Percentiles rank a stretch among this genome's conserved stretches.
Conservation (phyloP, 768 basidiomycete genomes). For the Punctularia strigosozonata region DNA sequence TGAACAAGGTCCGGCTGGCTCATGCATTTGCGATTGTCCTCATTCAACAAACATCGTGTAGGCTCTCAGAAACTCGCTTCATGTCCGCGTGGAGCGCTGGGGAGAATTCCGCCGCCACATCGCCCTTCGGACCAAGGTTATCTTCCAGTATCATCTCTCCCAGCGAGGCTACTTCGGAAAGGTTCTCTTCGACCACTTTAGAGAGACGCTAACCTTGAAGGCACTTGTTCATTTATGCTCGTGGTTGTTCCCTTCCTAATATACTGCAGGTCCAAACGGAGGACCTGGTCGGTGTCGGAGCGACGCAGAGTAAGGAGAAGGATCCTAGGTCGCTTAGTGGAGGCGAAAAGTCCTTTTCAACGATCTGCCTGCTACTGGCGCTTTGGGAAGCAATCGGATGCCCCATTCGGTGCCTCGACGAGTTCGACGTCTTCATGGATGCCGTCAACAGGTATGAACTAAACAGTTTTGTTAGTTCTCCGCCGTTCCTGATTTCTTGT, state of each 20-base stretch:
- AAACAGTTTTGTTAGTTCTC: too few species aligned
- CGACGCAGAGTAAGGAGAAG: conserved; percentile 64
- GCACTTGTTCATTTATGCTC: conserved; percentile 17
- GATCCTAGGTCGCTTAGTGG: conserved; percentile 82
- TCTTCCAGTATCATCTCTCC: conserved; percentile 73
- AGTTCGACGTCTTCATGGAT: conserved; percentile 99
- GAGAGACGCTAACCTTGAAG: conserved; percentile 52
- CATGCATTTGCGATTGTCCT: not conserved
- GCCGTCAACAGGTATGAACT: conserved; percentile 83
- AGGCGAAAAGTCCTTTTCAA: conserved; percentile 95
- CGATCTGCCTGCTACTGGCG: conserved; percentile 86
- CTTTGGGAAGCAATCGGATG: conserved; percentile 95
- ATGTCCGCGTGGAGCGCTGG: conserved; percentile 63
- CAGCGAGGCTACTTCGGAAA: conserved; percentile 86
- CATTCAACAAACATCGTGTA: conserved; percentile 16
- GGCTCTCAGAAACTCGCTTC: conserved; percentile 58
- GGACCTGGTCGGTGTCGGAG: conserved; percentile 52
- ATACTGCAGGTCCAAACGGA: conserved; percentile 64
- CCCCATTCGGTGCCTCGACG: conserved; percentile 90
- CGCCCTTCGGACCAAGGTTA: conserved; percentile 74
- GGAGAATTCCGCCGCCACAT: conserved; percentile 81
- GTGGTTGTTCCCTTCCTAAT: not conserved
- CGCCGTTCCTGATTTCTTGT: too few species aligned
- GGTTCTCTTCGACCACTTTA: conserved; percentile 72
- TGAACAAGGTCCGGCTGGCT: conserved; percentile 49